phyloP scores from a whole-genome alignment of 176 grass and related monocot species.

The bread wheat (Triticum aestivum) region DNA sequence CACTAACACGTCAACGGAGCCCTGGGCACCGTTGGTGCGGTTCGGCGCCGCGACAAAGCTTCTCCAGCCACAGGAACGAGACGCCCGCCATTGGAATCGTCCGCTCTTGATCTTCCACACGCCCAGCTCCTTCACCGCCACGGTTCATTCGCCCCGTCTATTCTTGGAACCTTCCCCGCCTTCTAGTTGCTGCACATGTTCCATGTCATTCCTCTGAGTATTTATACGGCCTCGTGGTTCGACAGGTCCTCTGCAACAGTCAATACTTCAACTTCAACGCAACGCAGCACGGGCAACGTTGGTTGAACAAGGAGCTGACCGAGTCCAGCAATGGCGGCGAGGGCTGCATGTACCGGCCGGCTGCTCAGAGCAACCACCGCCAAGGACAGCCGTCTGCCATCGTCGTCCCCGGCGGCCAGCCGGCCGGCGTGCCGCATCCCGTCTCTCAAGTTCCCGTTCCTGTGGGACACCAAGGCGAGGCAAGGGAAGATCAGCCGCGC shows the following conservation, averaged over 20 bases:
- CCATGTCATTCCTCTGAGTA: not conserved
- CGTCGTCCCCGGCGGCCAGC: not conserved
- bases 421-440: slow-evolving; percentile 2
- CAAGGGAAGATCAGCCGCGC: not conserved
- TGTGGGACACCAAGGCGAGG: not conserved
- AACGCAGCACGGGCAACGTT: not conserved
- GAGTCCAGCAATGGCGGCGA: slow-evolving; percentile 41
- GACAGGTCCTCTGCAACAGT: not conserved
- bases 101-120: not conserved
- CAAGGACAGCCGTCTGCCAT: slow-evolving; percentile 1
- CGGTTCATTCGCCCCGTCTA: not conserved
- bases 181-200: not conserved
- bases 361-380: slow-evolving; percentile 4
- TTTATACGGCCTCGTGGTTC: slow-evolving; percentile 17
- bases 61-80: not conserved
- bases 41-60: slow-evolving; percentile 1
- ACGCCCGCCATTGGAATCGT: not conserved
- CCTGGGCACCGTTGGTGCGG: not conserved
- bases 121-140: not conserved
- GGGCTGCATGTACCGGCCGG: slow-evolving; percentile 8
- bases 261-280: not conserved
- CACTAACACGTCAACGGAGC: not conserved
- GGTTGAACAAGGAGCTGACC: not conserved
- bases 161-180: slow-evolving; percentile 25
- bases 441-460: slow-evolving; percentile 40